phyloP scores from a whole-genome alignment of 1,284 basidiomycete genomes.

The Trichosporon sp. region DNA sequence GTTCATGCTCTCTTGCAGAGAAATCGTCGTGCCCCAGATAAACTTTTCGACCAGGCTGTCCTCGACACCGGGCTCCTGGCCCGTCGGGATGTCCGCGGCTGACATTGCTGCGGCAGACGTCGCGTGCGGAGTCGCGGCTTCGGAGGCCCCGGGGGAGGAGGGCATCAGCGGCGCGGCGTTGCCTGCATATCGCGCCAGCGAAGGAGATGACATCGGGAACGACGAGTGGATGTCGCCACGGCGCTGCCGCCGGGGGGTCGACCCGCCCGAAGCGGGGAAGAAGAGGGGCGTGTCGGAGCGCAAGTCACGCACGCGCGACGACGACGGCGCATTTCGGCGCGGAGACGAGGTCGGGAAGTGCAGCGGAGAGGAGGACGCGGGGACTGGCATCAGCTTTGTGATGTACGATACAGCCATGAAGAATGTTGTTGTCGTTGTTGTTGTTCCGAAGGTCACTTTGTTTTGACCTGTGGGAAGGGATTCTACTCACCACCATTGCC shows the following conservation, averaged over 20 bases:
- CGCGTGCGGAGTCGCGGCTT: constrained; percentile 49
- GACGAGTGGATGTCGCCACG: constrained; percentile 81
- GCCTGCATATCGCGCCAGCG: constrained; percentile 32
- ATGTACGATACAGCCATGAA: too few relatives aligned
- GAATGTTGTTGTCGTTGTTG: neutral
- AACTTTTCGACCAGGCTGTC: constrained; percentile 63
- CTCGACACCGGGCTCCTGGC: constrained; percentile 18
- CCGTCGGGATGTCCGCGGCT: neutral
- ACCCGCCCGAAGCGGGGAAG: constrained; percentile 48
- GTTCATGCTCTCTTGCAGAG: constrained; percentile 83
- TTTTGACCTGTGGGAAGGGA: neutral
- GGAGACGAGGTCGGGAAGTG: constrained; percentile 70
- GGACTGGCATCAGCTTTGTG: constrained; percentile 48
- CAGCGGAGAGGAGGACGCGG: constrained; percentile 55
- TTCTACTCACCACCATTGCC: neutral
- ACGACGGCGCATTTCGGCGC: constrained; percentile 21
- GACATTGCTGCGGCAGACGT: constrained; percentile 56
- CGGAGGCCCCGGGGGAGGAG: constrained; percentile 45
- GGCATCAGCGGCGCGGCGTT: constrained; percentile 3
- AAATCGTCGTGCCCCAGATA: constrained; percentile 96
- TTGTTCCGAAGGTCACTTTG: too few relatives aligned
- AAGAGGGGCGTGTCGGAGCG: constrained; percentile 43
- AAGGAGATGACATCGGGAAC: constrained; percentile 59
- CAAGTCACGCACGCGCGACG: constrained; percentile 12
- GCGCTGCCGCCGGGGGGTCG: constrained; percentile 62